phyloP scores from a whole-genome alignment of 768 basidiomycete genomes.

The Pholiota microspora region DNA sequence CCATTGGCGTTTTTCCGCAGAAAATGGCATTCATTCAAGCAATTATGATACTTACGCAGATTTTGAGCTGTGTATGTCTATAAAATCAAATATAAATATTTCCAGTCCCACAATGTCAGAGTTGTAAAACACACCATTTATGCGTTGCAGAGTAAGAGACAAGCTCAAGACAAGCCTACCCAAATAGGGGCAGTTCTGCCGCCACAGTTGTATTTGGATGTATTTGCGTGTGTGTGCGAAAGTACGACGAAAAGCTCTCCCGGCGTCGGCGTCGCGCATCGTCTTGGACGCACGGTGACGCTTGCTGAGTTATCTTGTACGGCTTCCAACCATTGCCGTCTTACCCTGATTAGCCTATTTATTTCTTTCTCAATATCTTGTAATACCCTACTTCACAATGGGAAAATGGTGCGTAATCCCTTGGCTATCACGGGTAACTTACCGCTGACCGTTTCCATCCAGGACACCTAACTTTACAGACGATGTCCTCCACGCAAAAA shows the following conservation, averaged over 20 bases:
- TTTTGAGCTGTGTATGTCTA: not conserved
- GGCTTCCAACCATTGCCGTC: slow-evolving; percentile 9
- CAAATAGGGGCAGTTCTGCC: not conserved
- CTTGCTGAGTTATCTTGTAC: slow-evolving; percentile 8
- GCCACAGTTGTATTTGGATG: slow-evolving; percentile 17
- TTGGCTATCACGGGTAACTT: slow-evolving; percentile 6
- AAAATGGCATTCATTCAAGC: not conserved
- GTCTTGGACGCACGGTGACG: slow-evolving; percentile 4
- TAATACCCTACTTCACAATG: slow-evolving; percentile 46
- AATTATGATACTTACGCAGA: not conserved
- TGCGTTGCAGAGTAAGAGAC: no score
- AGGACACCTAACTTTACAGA: slow-evolving; percentile 77
- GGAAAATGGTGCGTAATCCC: slow-evolving; percentile 61
- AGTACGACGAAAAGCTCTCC: slow-evolving; percentile 1
- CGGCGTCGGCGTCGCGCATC: slow-evolving; percentile 10
- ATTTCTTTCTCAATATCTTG: slow-evolving; percentile 17
- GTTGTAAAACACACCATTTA: no score
- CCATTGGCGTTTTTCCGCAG: not conserved
- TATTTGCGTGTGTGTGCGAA: slow-evolving; percentile 20
- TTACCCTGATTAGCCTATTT: slow-evolving; percentile 14
- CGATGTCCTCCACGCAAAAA: slow-evolving; percentile 70
- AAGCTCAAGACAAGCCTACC: not conserved
- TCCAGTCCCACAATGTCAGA: no score
- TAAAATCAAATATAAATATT: no score
- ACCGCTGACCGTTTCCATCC: slow-evolving; percentile 6